Conservation (phyloP, 345 rosid species). For the Orychophragmus violaceus region DNA sequence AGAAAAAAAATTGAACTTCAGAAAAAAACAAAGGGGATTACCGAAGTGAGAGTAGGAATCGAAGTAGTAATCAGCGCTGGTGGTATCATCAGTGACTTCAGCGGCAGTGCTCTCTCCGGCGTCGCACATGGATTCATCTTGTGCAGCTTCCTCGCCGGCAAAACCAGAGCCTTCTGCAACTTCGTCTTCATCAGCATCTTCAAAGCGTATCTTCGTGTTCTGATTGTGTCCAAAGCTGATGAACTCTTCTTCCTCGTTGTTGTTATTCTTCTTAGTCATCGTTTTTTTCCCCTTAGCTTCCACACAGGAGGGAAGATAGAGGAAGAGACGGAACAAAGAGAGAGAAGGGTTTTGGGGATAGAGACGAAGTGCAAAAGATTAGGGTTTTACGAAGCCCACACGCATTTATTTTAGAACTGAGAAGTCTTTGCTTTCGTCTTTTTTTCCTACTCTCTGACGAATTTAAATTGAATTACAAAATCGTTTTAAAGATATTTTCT, state of each 20-base stretch:
- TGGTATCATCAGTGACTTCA: conserved; percentile 48
- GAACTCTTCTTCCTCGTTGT: conserved; percentile 25
- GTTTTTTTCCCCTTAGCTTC: neutral
- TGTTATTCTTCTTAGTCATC: conserved; percentile 40
- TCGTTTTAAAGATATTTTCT: conserved; percentile 8
- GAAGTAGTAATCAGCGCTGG: conserved; percentile 98
- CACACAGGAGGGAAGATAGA: neutral
- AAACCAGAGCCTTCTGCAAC: conserved; percentile 32
- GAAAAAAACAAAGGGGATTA: conserved; percentile 24
- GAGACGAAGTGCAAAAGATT: conserved; percentile 11
- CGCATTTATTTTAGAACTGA: conserved; percentile 1
- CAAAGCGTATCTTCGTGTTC: conserved; percentile 47
- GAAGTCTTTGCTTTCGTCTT: neutral
- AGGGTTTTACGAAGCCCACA: conserved; percentile 26
- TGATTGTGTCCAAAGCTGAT: conserved; percentile 15
- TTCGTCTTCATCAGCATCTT: conserved; percentile 43
- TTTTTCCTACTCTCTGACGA: too few species aligned
- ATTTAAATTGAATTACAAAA: neutral
- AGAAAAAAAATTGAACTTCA: neutral
- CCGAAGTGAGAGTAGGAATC: conserved; percentile 99
- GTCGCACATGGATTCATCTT: conserved; percentile 54
- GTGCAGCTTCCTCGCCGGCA: conserved; percentile 32
- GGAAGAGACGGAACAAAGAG: neutral
- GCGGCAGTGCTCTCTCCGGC: conserved; percentile 36
- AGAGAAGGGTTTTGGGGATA: conserved; percentile 26